Evolutionary conservation across 1,284 basidiomycete species (phyloP).

Genomic region (Phellinidium pouzarii): DNA sequence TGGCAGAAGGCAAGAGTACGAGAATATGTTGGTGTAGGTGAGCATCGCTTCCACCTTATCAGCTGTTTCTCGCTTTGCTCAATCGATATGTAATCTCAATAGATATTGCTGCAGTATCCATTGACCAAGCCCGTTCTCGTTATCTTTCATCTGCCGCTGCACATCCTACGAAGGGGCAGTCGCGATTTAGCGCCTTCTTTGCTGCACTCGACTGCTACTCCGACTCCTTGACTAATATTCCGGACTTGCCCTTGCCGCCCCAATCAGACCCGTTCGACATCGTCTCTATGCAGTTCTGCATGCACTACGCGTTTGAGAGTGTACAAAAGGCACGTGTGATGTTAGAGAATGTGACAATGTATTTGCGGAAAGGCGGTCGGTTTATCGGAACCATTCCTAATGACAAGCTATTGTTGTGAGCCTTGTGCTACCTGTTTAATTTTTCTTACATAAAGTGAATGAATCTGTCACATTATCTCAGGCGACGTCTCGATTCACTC

Average conservation of each 20-base stretch:
- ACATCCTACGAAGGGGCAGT: constrained; percentile 38
- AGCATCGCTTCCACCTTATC: constrained; percentile 25
- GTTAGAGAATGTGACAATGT: constrained; percentile 85
- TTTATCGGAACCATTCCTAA: constrained; percentile 96
- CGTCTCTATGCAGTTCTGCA: constrained; percentile 98
- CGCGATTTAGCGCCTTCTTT: constrained; percentile 73
- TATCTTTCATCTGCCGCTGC: constrained; percentile 33
- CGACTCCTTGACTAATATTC: constrained; percentile 59
- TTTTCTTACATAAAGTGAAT: not conserved
- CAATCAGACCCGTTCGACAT: constrained; percentile 76
- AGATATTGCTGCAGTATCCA: constrained; percentile 90
- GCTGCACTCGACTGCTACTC: constrained; percentile 87
- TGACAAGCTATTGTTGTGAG: constrained; percentile 71
- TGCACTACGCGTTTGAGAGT: constrained; percentile 98
- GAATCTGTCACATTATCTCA: constrained; percentile 25
- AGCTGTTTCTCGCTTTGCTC: constrained; percentile 3
- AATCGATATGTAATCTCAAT: constrained; percentile 3
- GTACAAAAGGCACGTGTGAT: constrained; percentile 83
- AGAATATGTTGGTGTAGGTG: constrained; percentile 81
- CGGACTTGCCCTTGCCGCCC: constrained; percentile 37
- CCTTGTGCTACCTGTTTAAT: constrained; percentile 19
- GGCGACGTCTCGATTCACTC: constrained; percentile 61
- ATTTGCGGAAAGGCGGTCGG: constrained; percentile 76
- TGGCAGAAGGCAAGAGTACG: constrained; percentile 86
- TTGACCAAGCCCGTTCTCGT: constrained; percentile 82